Conservation (phyloP, 2,329 filamentous ascomycete genomes). For the Fusarium sacchari region DNA sequence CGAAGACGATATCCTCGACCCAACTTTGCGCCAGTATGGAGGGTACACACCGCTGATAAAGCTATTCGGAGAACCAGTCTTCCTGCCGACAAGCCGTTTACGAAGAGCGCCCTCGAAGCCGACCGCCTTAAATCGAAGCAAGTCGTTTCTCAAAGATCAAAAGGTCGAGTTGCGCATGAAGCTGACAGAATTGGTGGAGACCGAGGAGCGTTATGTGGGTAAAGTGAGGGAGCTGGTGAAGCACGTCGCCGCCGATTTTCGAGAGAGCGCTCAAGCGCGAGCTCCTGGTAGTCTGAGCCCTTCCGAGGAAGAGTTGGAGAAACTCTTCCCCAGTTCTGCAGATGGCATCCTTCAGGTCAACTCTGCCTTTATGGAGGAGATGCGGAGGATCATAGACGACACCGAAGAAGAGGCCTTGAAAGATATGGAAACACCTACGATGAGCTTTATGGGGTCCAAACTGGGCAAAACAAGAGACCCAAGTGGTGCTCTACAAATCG, state of each 20-base stretch:
- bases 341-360: conserved; percentile 86
- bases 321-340: conserved; percentile 83
- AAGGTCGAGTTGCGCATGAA: conserved; percentile 88
- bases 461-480: conserved; percentile 70
- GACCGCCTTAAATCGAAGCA: conserved; percentile 79
- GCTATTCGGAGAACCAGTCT: conserved; percentile 83
- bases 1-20: conserved; percentile 73
- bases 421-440: conserved; percentile 73
- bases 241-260: conserved; percentile 82
- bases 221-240: conserved; percentile 88
- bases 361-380: conserved; percentile 78
- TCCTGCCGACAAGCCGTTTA: conserved; percentile 85
- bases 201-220: conserved; percentile 91
- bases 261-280: conserved; percentile 71
- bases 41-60: conserved; percentile 80
- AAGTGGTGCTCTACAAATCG: conserved; percentile 81
- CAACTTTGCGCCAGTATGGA: conserved; percentile 76
- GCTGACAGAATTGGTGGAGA: conserved; percentile 89
- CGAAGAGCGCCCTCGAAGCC: conserved; percentile 89
- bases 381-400: conserved; percentile 81
- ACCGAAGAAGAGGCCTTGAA: conserved; percentile 82
- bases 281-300: conserved; percentile 73
- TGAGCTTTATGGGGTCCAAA: conserved; percentile 54
- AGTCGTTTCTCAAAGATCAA: conserved; percentile 81
- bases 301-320: conserved; percentile 75